phyloP scores from a whole-genome alignment of 1,284 basidiomycete species.

The Wolfiporia cocos region DNA sequence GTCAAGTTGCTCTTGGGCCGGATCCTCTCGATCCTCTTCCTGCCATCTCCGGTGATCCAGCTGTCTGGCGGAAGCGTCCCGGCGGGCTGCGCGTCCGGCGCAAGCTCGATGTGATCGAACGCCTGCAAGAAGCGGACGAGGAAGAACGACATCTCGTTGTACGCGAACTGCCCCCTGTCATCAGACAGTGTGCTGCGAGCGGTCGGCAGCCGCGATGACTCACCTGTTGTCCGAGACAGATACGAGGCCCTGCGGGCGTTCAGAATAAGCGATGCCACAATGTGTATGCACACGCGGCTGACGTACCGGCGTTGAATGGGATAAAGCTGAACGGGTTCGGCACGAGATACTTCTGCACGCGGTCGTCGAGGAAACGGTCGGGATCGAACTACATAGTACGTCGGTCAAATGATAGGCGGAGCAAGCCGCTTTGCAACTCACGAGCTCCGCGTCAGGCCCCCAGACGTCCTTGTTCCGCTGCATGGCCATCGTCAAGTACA shows the following conservation, averaged over 20 bases:
- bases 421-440: not conserved
- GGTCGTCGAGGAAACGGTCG: slow-evolving; percentile 33
- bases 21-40: slow-evolving; percentile 17
- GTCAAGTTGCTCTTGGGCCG: slow-evolving; percentile 18
- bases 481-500: slow-evolving; percentile 54
- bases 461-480: slow-evolving; percentile 58
- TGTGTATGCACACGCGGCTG: too few relatives aligned
- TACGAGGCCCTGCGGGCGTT: too few relatives aligned
- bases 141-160: slow-evolving; percentile 38
- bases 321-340: slow-evolving; percentile 40
- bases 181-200: not conserved
- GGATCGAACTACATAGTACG: slow-evolving; percentile 38
- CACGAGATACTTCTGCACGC: slow-evolving; percentile 26
- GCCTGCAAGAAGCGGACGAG: slow-evolving; percentile 38
- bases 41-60: slow-evolving; percentile 11
- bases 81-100: slow-evolving; percentile 13
- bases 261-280: too few relatives aligned
- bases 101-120: slow-evolving; percentile 40
- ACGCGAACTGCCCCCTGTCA: slow-evolving; percentile 28
- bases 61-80: slow-evolving; percentile 15
- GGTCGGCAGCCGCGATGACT: not conserved
- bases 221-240: slow-evolving; percentile 40
- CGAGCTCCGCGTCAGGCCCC: slow-evolving; percentile 51
- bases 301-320: slow-evolving; percentile 43
- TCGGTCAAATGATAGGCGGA: not conserved